Conservation (phyloP, 257 asterid genomes). For the Solanum arcanum region DNA sequence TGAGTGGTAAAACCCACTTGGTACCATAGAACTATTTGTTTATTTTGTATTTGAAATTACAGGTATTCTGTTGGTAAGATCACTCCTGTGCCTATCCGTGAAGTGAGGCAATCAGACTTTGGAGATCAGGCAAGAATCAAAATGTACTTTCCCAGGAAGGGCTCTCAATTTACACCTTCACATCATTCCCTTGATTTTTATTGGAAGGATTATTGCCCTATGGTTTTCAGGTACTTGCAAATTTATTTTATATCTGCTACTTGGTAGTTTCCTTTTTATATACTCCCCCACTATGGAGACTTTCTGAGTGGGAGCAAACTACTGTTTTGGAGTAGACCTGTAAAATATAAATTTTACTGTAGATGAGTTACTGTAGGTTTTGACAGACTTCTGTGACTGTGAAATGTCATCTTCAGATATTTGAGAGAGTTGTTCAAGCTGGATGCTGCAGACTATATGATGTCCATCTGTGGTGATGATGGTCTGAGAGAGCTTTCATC, state of each 20-base stretch:
- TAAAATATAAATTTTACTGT: no score
- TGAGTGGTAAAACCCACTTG: neutral
- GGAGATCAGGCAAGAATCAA: conserved; percentile 82
- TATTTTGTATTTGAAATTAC: conserved; percentile 31
- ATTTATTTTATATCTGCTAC: neutral
- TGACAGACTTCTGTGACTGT: conserved; percentile 1
- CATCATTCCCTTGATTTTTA: conserved; percentile 74
- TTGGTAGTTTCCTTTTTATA: neutral
- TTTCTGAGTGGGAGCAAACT: neutral
- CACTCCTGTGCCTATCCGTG: conserved; percentile 88
- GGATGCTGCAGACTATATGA: conserved; percentile 94
- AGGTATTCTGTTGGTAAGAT: conserved; percentile 97
- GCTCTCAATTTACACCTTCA: conserved; percentile 83
- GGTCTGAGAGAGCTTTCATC: conserved; percentile 83
- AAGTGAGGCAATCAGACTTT: conserved; percentile 81
- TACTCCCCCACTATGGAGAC: neutral
- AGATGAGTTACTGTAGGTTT: neutral
- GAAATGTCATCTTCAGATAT: conserved; percentile 56
- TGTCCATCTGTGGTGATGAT: conserved; percentile 94
- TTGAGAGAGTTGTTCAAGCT: conserved; percentile 87
- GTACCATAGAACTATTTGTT: neutral
- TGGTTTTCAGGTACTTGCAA: conserved; percentile 84
- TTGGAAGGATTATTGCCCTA: conserved; percentile 97
- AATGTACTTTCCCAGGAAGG: conserved; percentile 84
- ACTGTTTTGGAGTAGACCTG: neutral